Evolutionary conservation across 1,284 basidiomycete genomes (phyloP), one percentile per base, ranked within the genome.

Genomic region (Hymenochaete sp.): DNA sequence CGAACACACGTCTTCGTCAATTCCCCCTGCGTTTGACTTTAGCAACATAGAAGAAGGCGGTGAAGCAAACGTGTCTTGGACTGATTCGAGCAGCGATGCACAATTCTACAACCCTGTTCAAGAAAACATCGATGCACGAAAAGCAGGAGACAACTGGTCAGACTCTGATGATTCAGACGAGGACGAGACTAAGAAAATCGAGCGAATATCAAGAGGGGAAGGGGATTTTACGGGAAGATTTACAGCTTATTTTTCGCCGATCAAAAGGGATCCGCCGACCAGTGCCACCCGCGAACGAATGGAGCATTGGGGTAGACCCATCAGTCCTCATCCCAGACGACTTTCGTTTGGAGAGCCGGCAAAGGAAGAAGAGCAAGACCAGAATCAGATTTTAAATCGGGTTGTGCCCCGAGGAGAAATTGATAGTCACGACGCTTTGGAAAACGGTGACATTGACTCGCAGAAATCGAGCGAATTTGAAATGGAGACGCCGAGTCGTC

Each of bases 181-280:
- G 7, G 59, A 16, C 14, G 19, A 29, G 11, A 28, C 11, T 19
- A 19, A 14, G 2, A 38, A 43, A 21, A 40, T 28, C 11, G 53
- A 47, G 33, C 14, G 13, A 16, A 52, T 52, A 3, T 58, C 59
- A 21, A 60, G 62, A 37, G 59, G 60, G 26, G 54, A 73, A 51
- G 78, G 80, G 10, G 78, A 82, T 51, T 83, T 71, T 54, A 84
- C 80, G 1, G 82, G 80, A 3, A 67, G 64, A 33, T 84, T 72
- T 62, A 71, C 62, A 55, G 66, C 69, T 43, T 55, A 77, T 48
- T 63, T 57, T 7, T 67, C 80, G 3, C 74, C 70, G 11, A 82
- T 76, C 11, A 84, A 82, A 62, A 61, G 59, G n/a, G 82, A 81
- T 52, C 80, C 82, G 1, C 77, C 79, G 2, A 77, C 72, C 47